Evolutionary conservation across 2,329 filamentous ascomycete species (phyloP).

Genomic region (Ophiocordyceps robertsii): DNA sequence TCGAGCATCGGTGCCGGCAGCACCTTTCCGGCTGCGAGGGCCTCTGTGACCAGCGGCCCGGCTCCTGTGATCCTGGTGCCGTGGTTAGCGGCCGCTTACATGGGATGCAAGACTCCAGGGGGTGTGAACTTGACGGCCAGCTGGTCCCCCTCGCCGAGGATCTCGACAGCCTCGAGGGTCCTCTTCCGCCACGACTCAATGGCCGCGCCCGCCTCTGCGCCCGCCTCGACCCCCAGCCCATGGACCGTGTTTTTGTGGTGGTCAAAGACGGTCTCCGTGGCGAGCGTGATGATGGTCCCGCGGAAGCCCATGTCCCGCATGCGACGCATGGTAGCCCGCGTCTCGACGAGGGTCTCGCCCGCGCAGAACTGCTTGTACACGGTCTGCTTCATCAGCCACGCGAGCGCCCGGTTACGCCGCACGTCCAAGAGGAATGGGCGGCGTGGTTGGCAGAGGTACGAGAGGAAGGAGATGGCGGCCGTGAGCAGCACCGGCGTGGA

Average conservation of each 20-base stretch:
- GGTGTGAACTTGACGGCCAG: slow-evolving; percentile 22
- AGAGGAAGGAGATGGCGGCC: slow-evolving; percentile 21
- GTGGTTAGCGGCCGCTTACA: neutral
- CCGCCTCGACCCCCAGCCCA: slow-evolving; percentile 15
- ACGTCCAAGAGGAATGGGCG: slow-evolving; percentile 26
- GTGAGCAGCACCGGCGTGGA: slow-evolving; percentile 27
- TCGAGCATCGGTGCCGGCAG: slow-evolving; percentile 27
- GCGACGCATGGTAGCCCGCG: slow-evolving; percentile 25
- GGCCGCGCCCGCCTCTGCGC: slow-evolving; percentile 20
- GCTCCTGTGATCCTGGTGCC: slow-evolving; percentile 25
- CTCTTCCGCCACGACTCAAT: slow-evolving; percentile 24
- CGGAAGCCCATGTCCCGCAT: slow-evolving; percentile 35
- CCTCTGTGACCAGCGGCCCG: slow-evolving; percentile 22
- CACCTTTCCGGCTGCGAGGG: slow-evolving; percentile 18
- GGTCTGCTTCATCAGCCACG: slow-evolving; percentile 32
- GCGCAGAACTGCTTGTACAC: slow-evolving; percentile 44
- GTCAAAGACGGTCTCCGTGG: slow-evolving; percentile 28
- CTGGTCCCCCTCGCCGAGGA: slow-evolving; percentile 20
- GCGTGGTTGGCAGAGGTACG: slow-evolving; percentile 22
- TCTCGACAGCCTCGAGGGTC: slow-evolving; percentile 15
- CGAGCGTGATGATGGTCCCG: slow-evolving; percentile 42
- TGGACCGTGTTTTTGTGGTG: slow-evolving; percentile 14
- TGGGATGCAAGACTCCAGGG: slow-evolving; percentile 2
- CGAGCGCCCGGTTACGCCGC: slow-evolving; percentile 35
- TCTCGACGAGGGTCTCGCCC: slow-evolving; percentile 32